A percentile compares a stretch with the other conserved stretches of the same genome.
Evolutionary conservation across 305 asterid genomes (phyloP).

Genomic region (Rubia peregrina): DNA sequence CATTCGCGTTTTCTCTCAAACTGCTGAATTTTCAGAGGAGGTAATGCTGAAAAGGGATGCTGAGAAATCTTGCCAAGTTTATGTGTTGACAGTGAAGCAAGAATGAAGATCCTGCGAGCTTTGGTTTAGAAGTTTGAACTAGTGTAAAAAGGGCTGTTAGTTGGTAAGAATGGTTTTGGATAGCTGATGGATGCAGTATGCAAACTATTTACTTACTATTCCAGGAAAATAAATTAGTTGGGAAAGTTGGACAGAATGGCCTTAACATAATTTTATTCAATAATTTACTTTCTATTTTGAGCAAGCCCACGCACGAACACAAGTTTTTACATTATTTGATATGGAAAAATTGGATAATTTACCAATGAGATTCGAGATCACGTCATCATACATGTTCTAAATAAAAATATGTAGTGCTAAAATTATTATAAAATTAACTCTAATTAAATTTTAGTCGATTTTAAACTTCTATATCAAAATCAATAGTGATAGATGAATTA

Average conservation of each 20-base stretch:
- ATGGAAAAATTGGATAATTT: too few relatives aligned
- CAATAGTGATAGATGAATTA: too few relatives aligned
- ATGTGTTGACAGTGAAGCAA: not conserved
- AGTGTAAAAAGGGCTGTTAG: not conserved
- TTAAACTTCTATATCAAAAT: too few relatives aligned
- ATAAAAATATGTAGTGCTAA: too few relatives aligned
- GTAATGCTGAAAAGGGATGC: constrained; percentile 8
- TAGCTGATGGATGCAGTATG: not conserved
- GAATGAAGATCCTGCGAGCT: not conserved
- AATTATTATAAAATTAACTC: too few relatives aligned
- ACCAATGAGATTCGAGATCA: too few relatives aligned
- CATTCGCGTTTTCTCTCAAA: constrained; percentile 60
- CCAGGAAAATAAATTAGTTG: not conserved
- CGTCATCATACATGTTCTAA: too few relatives aligned
- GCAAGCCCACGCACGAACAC: too few relatives aligned
- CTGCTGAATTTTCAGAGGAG: constrained; percentile 66
- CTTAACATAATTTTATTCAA: not conserved
- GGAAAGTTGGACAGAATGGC: too few relatives aligned
- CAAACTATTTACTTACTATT: not conserved
- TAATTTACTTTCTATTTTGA: not conserved
- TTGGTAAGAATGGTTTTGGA: not conserved
- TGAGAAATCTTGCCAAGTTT: not conserved
- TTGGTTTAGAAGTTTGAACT: not conserved
- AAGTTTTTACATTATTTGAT: too few relatives aligned
- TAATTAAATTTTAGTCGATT: too few relatives aligned